Evolutionary conservation across 164 flowering plant genomes (phyloP), one percentile per base, ranked within the genome.

Genomic region (Santalum album): DNA sequence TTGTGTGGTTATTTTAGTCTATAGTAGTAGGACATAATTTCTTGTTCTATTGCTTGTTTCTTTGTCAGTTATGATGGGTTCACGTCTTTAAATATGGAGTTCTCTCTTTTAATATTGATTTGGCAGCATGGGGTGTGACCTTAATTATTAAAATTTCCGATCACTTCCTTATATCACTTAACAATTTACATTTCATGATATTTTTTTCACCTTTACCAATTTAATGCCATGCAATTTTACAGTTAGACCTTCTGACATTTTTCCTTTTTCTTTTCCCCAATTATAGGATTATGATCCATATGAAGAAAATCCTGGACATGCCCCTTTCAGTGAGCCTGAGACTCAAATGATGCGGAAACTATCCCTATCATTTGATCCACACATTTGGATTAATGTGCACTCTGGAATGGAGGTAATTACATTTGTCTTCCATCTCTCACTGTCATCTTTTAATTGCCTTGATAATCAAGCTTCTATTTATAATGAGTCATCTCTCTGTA

Each of bases 271-370:
- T 21, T 20, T 45, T 12, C 49, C 47, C 39, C 29, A 38, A 57
- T 57, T 54, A 25, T 60, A 92, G 99, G 99, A 92, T 63, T 92
- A 80, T 74, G 96, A 92, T 75, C 99, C 99, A 54, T 79, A 77
- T 62, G 99, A 92, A 75, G 99, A 92, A 68, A 85, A 83, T 69
- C 99, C 99, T 38, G 97, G 99, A 69, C 58, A 69, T 67, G 87
- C 83, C 63, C 95, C 99, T 44, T 89, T 92, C 57, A 92, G 99
- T 47, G 99, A 92, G 63, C 99, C 99, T 24, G 99, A 92, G 75
- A 69, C 80, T 60, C 94, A 89, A 70, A 78, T 89, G 25, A 87
- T 92, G 99, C 74, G 95, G 56, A 89, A 83, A 68, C 69, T 92
- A 55, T 78, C 88, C 35, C 11, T 73, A 44, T 72, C 96, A 60